Percentiles rank a stretch among this genome's conserved stretches.
Evolutionary conservation across 2,329 filamentous ascomycete genomes (phyloP).

Genomic region (Alternaria postmessia): DNA sequence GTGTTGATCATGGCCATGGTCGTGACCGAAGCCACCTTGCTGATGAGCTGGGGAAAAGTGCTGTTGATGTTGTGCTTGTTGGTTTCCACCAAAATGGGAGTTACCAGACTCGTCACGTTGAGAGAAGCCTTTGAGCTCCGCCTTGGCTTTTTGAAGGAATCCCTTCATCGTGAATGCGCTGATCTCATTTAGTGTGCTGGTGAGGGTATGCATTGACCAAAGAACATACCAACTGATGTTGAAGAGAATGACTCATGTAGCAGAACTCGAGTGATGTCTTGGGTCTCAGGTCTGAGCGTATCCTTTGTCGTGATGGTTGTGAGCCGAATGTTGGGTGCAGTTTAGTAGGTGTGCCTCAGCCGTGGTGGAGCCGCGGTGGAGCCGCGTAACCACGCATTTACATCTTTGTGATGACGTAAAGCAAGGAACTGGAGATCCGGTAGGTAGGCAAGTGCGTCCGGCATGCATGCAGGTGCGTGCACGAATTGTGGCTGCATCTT

Average conservation of each 20-base stretch:
- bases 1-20: constrained; percentile 9
- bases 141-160: constrained; percentile 41
- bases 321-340: background rate
- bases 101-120: constrained; percentile 11
- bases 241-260: background rate
- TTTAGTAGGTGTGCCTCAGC: background rate
- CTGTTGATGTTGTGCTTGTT: constrained; percentile 11
- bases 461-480: constrained; percentile 4
- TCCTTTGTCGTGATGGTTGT: background rate
- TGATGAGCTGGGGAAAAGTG: constrained; percentile 3
- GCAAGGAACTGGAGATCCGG: constrained; percentile 5
- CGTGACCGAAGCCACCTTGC: background rate
- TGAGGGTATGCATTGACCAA: constrained; percentile 5
- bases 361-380: constrained; percentile 10
- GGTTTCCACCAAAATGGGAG: background rate
- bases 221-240: background rate
- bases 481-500: constrained; percentile 9
- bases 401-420: constrained; percentile 21
- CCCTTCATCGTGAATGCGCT: constrained; percentile 32
- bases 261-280: background rate
- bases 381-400: constrained; percentile 18
- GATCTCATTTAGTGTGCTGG: constrained; percentile 18
- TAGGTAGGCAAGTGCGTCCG: background rate
- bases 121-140: constrained; percentile 27
- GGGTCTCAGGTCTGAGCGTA: background rate